A percentile compares a stretch with the other conserved stretches of the same genome.
Evolutionary conservation across 2,329 filamentous ascomycete genomes (phyloP).

Genomic region (Bipolaris cookei): DNA sequence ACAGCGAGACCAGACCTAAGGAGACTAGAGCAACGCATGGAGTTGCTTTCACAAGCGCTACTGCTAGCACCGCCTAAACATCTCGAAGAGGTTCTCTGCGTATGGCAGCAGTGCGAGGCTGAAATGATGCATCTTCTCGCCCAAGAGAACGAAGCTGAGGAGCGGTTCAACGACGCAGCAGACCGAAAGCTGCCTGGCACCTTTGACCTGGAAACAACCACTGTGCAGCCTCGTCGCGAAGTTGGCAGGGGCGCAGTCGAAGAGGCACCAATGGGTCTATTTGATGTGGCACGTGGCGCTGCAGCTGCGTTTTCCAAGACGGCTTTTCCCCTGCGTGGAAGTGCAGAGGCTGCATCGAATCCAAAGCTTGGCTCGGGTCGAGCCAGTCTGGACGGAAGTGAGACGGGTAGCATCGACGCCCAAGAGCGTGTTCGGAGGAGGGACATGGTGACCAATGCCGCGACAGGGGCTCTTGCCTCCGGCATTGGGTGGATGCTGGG

Average conservation of each 20-base stretch:
- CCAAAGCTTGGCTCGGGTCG: conserved; percentile 20
- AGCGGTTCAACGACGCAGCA: conserved; percentile 72
- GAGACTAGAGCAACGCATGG: conserved; percentile 79
- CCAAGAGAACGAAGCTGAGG: conserved; percentile 71
- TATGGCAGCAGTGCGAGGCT: conserved; percentile 78
- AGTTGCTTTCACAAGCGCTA: conserved; percentile 77
- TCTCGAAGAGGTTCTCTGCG: conserved; percentile 75
- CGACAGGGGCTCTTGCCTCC: conserved; percentile 66
- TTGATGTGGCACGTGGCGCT: conserved; percentile 59
- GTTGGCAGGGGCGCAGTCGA: conserved; percentile 52
- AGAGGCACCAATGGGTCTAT: conserved; percentile 60
- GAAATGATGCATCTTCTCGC: conserved; percentile 72
- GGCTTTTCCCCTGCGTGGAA: conserved; percentile 53
- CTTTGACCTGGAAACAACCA: conserved; percentile 48
- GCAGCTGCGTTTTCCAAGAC: conserved; percentile 56
- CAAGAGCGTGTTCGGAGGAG: conserved; percentile 66
- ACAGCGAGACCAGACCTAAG: conserved; percentile 63
- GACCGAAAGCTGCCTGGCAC: conserved; percentile 61
- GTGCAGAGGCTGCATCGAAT: conserved; percentile 19
- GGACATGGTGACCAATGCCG: conserved; percentile 72
- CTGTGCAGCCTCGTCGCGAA: conserved; percentile 51
- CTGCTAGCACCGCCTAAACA: conserved; percentile 73
- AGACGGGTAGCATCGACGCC: conserved; percentile 43
- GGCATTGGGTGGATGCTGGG: conserved; percentile 71
- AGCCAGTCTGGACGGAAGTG: conserved; percentile 45